Evolutionary conservation across 2,329 filamentous ascomycete species (phyloP), one percentile per base, ranked within the genome.

Genomic region (Alternaria sp.): DNA sequence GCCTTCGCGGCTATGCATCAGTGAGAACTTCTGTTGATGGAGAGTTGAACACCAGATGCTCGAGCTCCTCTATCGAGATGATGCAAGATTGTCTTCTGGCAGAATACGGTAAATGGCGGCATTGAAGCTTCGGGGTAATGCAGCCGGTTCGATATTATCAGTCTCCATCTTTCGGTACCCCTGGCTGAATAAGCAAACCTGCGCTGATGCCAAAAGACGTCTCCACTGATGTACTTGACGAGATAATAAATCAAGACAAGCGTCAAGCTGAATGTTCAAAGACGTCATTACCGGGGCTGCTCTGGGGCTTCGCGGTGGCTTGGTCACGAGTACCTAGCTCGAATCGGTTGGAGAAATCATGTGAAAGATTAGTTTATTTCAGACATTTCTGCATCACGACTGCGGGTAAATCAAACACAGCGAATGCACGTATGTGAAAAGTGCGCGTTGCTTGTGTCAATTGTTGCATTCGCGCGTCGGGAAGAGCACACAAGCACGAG

Each of bases 91-190:
- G 29, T 40, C 11, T 2, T 11, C 31, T 34, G 44, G 7, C 2
- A 8, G 44, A 11, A 48, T 9, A 48, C 21, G 31, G 7, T 34
- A 21, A n/a, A 21, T 9, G 21, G 31, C 21, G 44, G 13, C 21
- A 34, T 26, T 17, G 26, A 40, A 40, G 37, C 44, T 40, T 48
- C 44, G 44, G 44, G 44, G 29, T 11, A 48, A 34, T 48, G 29
- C 31, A 36, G 44, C 44, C 44, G 44, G 36, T 14, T 11, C 3
- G 21, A 5, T 21, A 11, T 40, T 21, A 13, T 7, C 13, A 11
- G 1, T 5, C 21, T 14, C 5, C 37, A 24, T 24, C 21, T 24
- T 14, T 24, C 21, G 37, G 9, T 23, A 37, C 34, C 17, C 5
- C 17, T 21, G 4, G 21, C 21, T 24, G 21, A 6, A 40, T 24